A percentile compares a stretch with the other conserved stretches of the same genome.
Conservation (phyloP, 1,139 yeast genomes). For the Pichiaceae sp. region DNA sequence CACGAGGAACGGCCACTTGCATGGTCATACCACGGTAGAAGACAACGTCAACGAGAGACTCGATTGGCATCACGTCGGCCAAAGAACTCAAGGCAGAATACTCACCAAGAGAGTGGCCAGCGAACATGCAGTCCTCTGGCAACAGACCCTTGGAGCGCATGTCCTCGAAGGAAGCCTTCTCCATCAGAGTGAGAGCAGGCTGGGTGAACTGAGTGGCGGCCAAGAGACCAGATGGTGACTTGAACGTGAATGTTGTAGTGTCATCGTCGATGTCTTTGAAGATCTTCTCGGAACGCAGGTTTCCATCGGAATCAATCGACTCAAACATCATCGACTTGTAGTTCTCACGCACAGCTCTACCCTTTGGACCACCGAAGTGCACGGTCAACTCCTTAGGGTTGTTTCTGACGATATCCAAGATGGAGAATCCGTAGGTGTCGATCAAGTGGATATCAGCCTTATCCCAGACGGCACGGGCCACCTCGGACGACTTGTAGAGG, state of each 20-base stretch:
- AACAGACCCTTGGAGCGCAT: slow-evolving; percentile 93
- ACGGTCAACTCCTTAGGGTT: slow-evolving; percentile 94
- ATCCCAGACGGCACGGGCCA: slow-evolving; percentile 96
- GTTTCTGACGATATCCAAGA: slow-evolving; percentile 87
- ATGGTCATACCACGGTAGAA: slow-evolving; percentile 99
- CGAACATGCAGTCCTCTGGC: slow-evolving; percentile 89
- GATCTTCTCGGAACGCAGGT: slow-evolving; percentile 83
- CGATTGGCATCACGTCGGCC: slow-evolving; percentile 98
- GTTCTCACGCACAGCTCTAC: slow-evolving; percentile 90
- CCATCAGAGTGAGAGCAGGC: slow-evolving; percentile 98
- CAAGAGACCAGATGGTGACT: slow-evolving; percentile 88
- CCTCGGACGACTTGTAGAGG: slow-evolving; percentile 80
- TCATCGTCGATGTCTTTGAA: slow-evolving; percentile 82
- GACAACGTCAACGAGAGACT: slow-evolving; percentile 93
- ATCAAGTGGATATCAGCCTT: slow-evolving; percentile 92
- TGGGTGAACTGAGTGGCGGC: slow-evolving; percentile 99
- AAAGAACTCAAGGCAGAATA: slow-evolving; percentile 94
- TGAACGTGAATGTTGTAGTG: slow-evolving; percentile 81
- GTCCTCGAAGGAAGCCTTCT: slow-evolving; percentile 97
- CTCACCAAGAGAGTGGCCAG: slow-evolving; percentile 99
- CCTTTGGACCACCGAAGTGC: slow-evolving; percentile 97
- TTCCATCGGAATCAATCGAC: slow-evolving; percentile 80
- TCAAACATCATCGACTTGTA: slow-evolving; percentile 97
- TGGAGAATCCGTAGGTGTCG: slow-evolving; percentile 93
- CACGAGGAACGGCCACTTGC: slow-evolving; percentile 99